Evolutionary conservation across 768 basidiomycete species (phyloP).

Genomic region (Gloeostereum incarnatum): DNA sequence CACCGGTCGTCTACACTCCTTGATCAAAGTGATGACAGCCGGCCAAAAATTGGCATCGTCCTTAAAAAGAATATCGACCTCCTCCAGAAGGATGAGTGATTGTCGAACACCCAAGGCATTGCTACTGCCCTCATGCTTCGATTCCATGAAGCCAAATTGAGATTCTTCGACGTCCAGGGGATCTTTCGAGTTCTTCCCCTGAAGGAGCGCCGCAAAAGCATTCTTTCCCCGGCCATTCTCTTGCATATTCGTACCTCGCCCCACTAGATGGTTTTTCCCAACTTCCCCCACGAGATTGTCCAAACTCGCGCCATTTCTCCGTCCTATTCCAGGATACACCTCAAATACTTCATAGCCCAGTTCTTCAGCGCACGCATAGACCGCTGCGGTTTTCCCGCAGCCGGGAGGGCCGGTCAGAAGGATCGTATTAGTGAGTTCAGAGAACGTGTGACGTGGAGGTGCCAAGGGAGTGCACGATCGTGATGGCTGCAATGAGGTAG

Average conservation of each 20-base stretch:
- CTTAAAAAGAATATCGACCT: slow-evolving; percentile 88
- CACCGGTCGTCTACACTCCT: slow-evolving; percentile 78
- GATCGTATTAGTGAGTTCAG: slow-evolving; percentile 74
- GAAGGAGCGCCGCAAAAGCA: background rate
- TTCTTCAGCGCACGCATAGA: slow-evolving; percentile 91
- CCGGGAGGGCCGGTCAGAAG: slow-evolving; percentile 78
- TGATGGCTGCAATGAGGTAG: too few relatives aligned
- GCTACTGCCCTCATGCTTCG: slow-evolving; percentile 5
- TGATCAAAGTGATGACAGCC: slow-evolving; percentile 72
- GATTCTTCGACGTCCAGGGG: background rate
- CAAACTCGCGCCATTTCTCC: slow-evolving; percentile 70
- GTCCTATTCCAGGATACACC: slow-evolving; percentile 93
- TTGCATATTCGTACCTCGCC: slow-evolving; percentile 7
- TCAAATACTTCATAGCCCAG: slow-evolving; percentile 96
- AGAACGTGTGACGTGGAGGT: slow-evolving; percentile 17
- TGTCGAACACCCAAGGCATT: slow-evolving; percentile 43
- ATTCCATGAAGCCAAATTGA: slow-evolving; percentile 1
- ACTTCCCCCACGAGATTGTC: slow-evolving; percentile 84
- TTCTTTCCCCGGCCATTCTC: background rate
- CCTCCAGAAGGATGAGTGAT: slow-evolving; percentile 87
- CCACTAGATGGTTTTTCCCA: slow-evolving; percentile 84
- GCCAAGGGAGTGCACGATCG: slow-evolving; percentile 8
- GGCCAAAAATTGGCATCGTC: slow-evolving; percentile 86
- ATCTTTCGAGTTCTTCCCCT: background rate
- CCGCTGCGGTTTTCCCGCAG: slow-evolving; percentile 83